Percentiles rank a stretch among this genome's conserved stretches.
Evolutionary conservation across 345 rosid genomes (phyloP).

Genomic region (Arabidopsis thaliana): TAIR10.1 NC_003070.9:1104001-1104500

Average conservation of each 20-base stretch:
- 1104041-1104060: background rate
- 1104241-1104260: slow-evolving; percentile 29
- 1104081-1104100: slow-evolving; percentile 24
- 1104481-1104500: slow-evolving; percentile 40
- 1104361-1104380: slow-evolving; percentile 15
- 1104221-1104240: slow-evolving; percentile 18
- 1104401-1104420: slow-evolving; percentile 24
- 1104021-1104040: slow-evolving; percentile 27
- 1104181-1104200: background rate
- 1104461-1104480: slow-evolving; percentile 27
- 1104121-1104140: slow-evolving; percentile 1
- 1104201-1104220: slow-evolving; percentile 19
- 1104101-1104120: slow-evolving; percentile 21
- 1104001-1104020: slow-evolving; percentile 13
- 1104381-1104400: slow-evolving; percentile 27
- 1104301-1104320: slow-evolving; percentile 8
- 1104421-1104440: slow-evolving; percentile 39
- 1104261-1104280: slow-evolving; percentile 42
- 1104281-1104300: background rate
- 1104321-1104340: slow-evolving; percentile 37
- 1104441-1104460: slow-evolving; percentile 17
- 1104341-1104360: slow-evolving; percentile 41
- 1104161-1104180: background rate
- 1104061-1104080: slow-evolving; percentile 24
- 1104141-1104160: background rate